Evolutionary conservation across 495 filamentous ascomycete genomes (phyloP).

Genomic region (Penicillium coprophilum): DNA sequence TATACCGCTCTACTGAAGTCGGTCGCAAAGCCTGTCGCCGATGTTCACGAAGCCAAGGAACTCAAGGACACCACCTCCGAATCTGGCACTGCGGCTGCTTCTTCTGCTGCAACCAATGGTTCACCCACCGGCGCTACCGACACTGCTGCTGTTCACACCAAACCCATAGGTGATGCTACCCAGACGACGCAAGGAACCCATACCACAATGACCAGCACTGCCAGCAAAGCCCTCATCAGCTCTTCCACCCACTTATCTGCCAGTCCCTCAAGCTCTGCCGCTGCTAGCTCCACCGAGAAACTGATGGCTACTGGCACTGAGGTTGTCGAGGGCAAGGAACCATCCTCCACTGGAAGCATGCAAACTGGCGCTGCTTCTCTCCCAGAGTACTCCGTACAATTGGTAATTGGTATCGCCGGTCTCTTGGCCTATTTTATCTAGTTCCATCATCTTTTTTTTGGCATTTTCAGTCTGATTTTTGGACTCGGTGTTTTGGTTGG

Average conservation of each 20-base stretch:
- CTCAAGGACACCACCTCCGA: conserved; percentile 14
- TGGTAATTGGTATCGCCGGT: conserved; percentile 19
- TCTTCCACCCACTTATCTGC: conserved; percentile 9
- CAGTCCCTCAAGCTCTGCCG: conserved; percentile 20
- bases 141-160: conserved; percentile 5
- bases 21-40: conserved; percentile 23
- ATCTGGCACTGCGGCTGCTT: conserved; percentile 15
- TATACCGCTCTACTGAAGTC: conserved; percentile 45
- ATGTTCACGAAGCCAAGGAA: conserved; percentile 18
- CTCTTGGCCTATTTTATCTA: conserved; percentile 21
- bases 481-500: conserved; percentile 1
- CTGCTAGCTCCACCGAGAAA: conserved; percentile 5
- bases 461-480: background rate
- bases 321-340: conserved; percentile 12
- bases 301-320: conserved; percentile 13
- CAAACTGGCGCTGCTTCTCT: conserved; percentile 23
- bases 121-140: conserved; percentile 1
- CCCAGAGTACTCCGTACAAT: conserved; percentile 14
- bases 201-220: conserved; percentile 3
- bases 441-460: conserved; percentile 1
- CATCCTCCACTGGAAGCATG: conserved; percentile 15
- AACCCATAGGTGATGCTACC: background rate
- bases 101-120: conserved; percentile 11
- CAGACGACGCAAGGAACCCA: background rate
- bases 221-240: conserved; percentile 27